These are phyloP conservation scores for Aspergillus egyptiacus DNA, from an alignment of 495 filamentous ascomycete genomes.

Conservation along the genomic window DNA sequence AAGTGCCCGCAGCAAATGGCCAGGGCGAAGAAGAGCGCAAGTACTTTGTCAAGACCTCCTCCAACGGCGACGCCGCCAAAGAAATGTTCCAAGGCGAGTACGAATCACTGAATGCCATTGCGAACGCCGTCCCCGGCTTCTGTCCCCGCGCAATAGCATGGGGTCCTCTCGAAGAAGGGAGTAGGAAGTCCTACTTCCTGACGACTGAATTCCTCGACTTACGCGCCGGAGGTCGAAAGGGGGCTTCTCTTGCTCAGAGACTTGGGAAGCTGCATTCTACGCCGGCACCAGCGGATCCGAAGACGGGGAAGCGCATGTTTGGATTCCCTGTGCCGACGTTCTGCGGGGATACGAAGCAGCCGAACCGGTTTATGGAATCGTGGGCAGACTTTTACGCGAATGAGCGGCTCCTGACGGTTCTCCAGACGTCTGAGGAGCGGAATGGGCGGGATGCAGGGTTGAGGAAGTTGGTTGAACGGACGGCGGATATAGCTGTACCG, in stretches of 20 bases:
- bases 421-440: conserved; percentile 47
- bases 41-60: conserved; percentile 79
- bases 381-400: conserved; percentile 86
- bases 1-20: conserved; percentile 26
- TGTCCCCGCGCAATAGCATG: conserved; percentile 68
- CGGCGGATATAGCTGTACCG: conserved; percentile 59
- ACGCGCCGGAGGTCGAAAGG: conserved; percentile 19
- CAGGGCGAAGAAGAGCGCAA: conserved; percentile 47
- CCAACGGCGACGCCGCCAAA: conserved; percentile 51
- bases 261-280: conserved; percentile 76
- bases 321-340: conserved; percentile 81
- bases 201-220: conserved; percentile 78
- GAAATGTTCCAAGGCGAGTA: conserved; percentile 86
- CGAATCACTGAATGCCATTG: conserved; percentile 75
- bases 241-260: conserved; percentile 60
- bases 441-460: conserved; percentile 62
- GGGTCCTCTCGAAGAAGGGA: conserved; percentile 51
- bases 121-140: conserved; percentile 61
- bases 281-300: conserved; percentile 52
- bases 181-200: conserved; percentile 56
- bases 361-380: conserved; percentile 58
- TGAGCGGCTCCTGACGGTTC: conserved; percentile 60
- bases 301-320: conserved; percentile 55
- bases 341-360: conserved; percentile 78
- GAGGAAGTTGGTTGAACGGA: conserved; percentile 55